Evolutionary conservation across 2,329 filamentous ascomycete genomes (phyloP), one percentile per base, ranked within the genome.

Genomic region (Monilinia aucupariae): DNA sequence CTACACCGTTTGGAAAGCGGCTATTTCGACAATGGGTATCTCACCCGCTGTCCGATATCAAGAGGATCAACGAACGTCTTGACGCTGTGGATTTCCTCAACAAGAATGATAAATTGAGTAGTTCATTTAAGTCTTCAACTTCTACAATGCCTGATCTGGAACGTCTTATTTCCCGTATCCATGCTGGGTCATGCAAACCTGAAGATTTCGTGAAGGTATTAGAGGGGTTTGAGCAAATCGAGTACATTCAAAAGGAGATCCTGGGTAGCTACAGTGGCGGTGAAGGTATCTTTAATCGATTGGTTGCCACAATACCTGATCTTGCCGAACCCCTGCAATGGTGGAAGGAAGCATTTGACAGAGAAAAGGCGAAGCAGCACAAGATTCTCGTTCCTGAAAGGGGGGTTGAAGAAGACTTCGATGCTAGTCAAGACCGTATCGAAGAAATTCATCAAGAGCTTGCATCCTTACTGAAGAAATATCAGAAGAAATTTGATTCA

Each of bases 21-120:
- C 85, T 96, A 75, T 92, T 99, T 75, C 89, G 92, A 61, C 92
- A 96, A 74, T 99, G 94, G 94, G 89, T 99, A 3, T 97, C 93
- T 71, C 94, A 99, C 75, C 94, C 94, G 2, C 80, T 99, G 17
- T 91, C 92, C 74, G 89, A 96, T 75, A 87, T 90, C 7, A 78
- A 81, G 45, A 92, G 89, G 73, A 97, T 99, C 78, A 96, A 97
- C 71, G 92, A 96, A 68, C 86, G 94, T 7, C 80, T 99, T 13
- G 92, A 99, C 76, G 94, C 94, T 6, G 92, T 99, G 5, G 94
- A 97, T 71, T 87, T 93, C 71, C 80, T 99, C 49, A 97, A 97
- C 69, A 87, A 89, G 0, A 91, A 97, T 73, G 82, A 84, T 0
- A 86, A 82, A 30, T 80, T 96, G 34, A 90, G 91, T 61, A 91